Base-by-base conservation (phyloP, 768 basidiomycete genomes). In the Leucosporidium creatinivorum region DNA sequence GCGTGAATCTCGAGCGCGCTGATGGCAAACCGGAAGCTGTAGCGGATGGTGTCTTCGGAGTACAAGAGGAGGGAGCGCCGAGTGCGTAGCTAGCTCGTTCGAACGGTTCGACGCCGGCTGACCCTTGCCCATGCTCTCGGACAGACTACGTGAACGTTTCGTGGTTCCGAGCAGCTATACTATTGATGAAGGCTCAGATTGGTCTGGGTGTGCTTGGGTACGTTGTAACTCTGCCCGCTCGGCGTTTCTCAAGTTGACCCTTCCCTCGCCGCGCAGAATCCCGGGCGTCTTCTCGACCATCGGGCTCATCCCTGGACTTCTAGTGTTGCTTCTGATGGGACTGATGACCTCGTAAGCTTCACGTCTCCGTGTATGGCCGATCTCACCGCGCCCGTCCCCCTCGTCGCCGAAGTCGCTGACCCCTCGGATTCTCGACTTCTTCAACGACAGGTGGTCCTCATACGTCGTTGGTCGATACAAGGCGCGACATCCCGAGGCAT, bases 101-200 rank as follows among this genome's bases (percentile, higher is more conserved):
- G 31, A n/a, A 23, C 21, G 19, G 9, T 9, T n/a, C 7, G 1
- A 10, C 5, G 9, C 23, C 12, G 19, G 4, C 36, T 23, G 19
- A 7, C 7, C 21, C 9, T n/a, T n/a, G n/a, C n/a, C n/a, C n/a
- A n/a, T n/a, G n/a, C n/a, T n/a, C n/a, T n/a, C n/a, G n/a, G n/a
- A n/a, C n/a, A n/a, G n/a, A n/a, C 13, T 56, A 26, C 31, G 23
- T 9, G 9, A 33, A 31, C 56, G 28, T 57, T 10, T n/a, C 25
- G 1, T 49, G 47, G 52, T 36, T 56, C 21, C 60, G 58, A 19
- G 30, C 48, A 23, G 23, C 51, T 25, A 51, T 58, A n/a, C 89
- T 89, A 1, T n/a, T 33, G 4, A 33, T n/a, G 5, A 61, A 61
- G 33, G 31, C 49, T 7, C 50, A 61, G n/a, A 21, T 54, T 33